These are phyloP conservation scores for Gnomoniopsis smithogilvyi DNA, from an alignment of 2,329 filamentous ascomycete species.

Conservation along the genomic window DNA sequence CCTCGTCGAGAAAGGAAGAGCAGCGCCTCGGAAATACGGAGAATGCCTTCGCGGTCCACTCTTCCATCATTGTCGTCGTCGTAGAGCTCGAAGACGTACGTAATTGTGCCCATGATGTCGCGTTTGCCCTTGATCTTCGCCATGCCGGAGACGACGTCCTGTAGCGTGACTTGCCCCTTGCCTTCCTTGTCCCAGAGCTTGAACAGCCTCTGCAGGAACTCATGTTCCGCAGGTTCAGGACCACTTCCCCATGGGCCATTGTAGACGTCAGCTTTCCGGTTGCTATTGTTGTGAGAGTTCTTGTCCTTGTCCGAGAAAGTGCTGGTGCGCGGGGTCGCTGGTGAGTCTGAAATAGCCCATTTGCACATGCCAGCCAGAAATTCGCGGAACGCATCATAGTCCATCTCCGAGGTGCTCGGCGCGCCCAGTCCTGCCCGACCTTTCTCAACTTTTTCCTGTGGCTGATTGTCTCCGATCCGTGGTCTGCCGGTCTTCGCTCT, in stretches of 20 bases:
- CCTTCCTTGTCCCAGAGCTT: slow-evolving; percentile 81
- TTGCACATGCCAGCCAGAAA: slow-evolving; percentile 86
- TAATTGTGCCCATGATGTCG: slow-evolving; percentile 97
- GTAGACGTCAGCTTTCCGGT: slow-evolving; percentile 42
- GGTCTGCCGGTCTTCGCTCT: slow-evolving; percentile 57
- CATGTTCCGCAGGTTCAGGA: slow-evolving; percentile 79
- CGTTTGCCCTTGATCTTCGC: slow-evolving; percentile 88
- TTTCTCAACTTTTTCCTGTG: slow-evolving; percentile 64
- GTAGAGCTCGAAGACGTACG: slow-evolving; percentile 96
- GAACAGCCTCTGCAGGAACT: slow-evolving; percentile 88
- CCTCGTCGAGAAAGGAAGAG: slow-evolving; percentile 89
- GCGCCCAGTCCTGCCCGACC: slow-evolving; percentile 79
- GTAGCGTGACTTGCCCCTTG: slow-evolving; percentile 74
- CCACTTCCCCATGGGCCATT: slow-evolving; percentile 54
- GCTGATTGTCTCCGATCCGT: slow-evolving; percentile 29
- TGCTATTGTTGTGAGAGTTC: slow-evolving; percentile 59
- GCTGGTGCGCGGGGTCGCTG: slow-evolving; percentile 52
- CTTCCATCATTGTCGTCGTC: slow-evolving; percentile 89
- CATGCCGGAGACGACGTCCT: slow-evolving; percentile 88
- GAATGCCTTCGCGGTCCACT: slow-evolving; percentile 91
- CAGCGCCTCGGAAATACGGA: slow-evolving; percentile 90
- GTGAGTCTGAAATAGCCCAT: slow-evolving; percentile 91
- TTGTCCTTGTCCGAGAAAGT: slow-evolving; percentile 48
- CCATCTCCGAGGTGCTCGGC: slow-evolving; percentile 89
- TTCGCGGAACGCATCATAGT: slow-evolving; percentile 93